Conservation (phyloP, 495 filamentous ascomycete genomes). For the Aspergillus nanangensis region DNA sequence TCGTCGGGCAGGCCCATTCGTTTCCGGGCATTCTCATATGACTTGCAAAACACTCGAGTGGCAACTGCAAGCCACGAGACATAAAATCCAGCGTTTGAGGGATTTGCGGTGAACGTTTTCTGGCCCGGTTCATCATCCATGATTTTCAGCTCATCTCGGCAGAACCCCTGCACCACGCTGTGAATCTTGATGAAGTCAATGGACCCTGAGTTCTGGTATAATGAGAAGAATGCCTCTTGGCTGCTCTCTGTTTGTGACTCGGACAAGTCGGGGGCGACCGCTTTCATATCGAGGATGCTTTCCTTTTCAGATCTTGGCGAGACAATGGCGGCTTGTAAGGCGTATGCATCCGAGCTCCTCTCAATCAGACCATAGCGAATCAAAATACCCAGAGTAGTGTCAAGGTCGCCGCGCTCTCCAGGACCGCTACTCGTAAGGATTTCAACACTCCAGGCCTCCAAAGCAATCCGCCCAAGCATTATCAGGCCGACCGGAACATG, state of each 20-base stretch:
- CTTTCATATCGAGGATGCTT: slow-evolving; percentile 14
- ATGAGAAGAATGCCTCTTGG: slow-evolving; percentile 35
- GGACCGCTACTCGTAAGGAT: slow-evolving; percentile 37
- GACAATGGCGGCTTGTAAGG: slow-evolving; percentile 33
- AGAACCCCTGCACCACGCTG: slow-evolving; percentile 75
- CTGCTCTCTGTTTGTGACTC: slow-evolving; percentile 45
- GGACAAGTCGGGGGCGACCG: slow-evolving; percentile 24
- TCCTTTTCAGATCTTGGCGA: slow-evolving; percentile 20
- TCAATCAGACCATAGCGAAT: slow-evolving; percentile 71
- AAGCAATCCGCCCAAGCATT: slow-evolving; percentile 53
- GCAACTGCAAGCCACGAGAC: slow-evolving; percentile 63
- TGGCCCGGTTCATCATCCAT: slow-evolving; percentile 47
- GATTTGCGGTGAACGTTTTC: no score
- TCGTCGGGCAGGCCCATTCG: slow-evolving; percentile 51
- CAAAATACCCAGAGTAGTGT: slow-evolving; percentile 62
- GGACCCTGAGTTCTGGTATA: slow-evolving; percentile 39
- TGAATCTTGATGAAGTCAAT: slow-evolving; percentile 74
- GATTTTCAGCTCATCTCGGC: slow-evolving; percentile 61
- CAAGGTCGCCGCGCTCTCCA: slow-evolving; percentile 58
- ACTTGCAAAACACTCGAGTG: slow-evolving; percentile 54
- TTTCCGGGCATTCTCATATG: slow-evolving; percentile 56
- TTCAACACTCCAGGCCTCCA: slow-evolving; percentile 49
- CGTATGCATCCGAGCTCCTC: slow-evolving; percentile 36
- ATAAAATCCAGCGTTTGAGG: slow-evolving; percentile 28
- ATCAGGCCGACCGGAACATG: slow-evolving; percentile 75